Evolutionary conservation across 129 eudicot species (phyloP), one percentile per base, ranked within the genome.

Genomic region (Dittrichia graveolens): DNA sequence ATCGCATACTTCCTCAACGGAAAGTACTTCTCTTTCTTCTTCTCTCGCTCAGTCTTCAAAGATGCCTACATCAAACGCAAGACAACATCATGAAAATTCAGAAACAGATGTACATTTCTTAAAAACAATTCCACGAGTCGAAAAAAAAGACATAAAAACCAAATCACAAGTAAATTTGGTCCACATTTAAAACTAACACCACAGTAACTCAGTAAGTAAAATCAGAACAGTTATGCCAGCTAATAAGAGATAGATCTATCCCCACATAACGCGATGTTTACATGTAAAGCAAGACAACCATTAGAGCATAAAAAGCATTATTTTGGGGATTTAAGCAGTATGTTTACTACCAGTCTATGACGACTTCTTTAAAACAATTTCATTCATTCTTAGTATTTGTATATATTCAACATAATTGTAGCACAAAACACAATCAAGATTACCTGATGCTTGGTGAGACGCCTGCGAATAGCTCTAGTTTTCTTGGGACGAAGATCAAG

Each of bases 401-500:
- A 47, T 8, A 41, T 11, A 7, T 3, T 5, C 0, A 43, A 52
- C 6, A 11, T 48, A 12, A 2, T 2, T 49, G 42, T 49, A 42
- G 18, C 5, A 9, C 18, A 16, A 5, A 12, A 40, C 3, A 47
- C 6, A 31, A 14, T 4, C 31, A 72, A 5, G 3, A 15, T 45
- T 65, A 85, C 90, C 90, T 85, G 90, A 82, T 85, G 87, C 65
- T 82, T 82, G 44, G 90, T 85, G 2, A 85, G 78, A 59, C 90
- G 87, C 66, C 77, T 80, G 65, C 90, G 84, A 42, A 85, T 85
- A 60, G 90, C 90, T 78, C 90, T 85, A 67, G 90, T 85, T 71
- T 85, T 85, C 85, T 85, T 85, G 46, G 90, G 87, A 75, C 90
- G 90, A 67, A 85, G 56, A 56, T 85, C 90, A 64, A 88, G 88